Evolutionary conservation across 257 asterid genomes (phyloP), one percentile per base, ranked within the genome.

Genomic region (Galeopsis tetrahit): DNA sequence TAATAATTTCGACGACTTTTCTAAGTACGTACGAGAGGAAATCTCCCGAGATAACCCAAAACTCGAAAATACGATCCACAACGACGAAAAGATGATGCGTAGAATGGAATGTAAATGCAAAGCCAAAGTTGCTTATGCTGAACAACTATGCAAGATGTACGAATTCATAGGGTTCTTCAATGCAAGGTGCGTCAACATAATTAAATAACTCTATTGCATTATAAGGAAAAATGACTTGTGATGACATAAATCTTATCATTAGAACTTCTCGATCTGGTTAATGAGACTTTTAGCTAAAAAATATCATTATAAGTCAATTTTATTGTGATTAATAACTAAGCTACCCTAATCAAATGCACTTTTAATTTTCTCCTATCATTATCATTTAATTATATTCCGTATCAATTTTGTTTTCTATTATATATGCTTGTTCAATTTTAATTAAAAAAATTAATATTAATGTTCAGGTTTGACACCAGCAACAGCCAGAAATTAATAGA

Each of bases 131-230:
- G 52, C 73, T 3, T 82, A 84, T 17, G 86, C 68, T 9, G 61
- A 72, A 31, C 83, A 77, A 48, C 72, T 84, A 0, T 68, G 83
- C 67, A 84, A 79, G 79, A 38, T 77, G 60, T 82, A 82, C 31
- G 83, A 77, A 5, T 82, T 82, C 46, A 64, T 58, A 0, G 74
- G 72, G 0, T 75, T 82, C 39, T 61, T 72, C 61, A 77, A 72
- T 1, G 85, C 82, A 15, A 81, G 84, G 86, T 81, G 60, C 1
- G 69, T 0, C 3, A 32, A 3, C 28, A 10, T 53, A 38, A n/a
- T n/a, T 38, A 38, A 1, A 8, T 21, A 55, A 2, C 36, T 17
- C 62, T 1, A 3, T 38, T n/a, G n/a, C n/a, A n/a, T n/a, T n/a
- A n/a, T n/a, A n/a, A n/a, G n/a, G n/a, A n/a, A n/a, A n/a, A n/a